Evolutionary conservation across 148 eudicot genomes (phyloP).

Genomic region (Heliamphora exappendiculata): DNA sequence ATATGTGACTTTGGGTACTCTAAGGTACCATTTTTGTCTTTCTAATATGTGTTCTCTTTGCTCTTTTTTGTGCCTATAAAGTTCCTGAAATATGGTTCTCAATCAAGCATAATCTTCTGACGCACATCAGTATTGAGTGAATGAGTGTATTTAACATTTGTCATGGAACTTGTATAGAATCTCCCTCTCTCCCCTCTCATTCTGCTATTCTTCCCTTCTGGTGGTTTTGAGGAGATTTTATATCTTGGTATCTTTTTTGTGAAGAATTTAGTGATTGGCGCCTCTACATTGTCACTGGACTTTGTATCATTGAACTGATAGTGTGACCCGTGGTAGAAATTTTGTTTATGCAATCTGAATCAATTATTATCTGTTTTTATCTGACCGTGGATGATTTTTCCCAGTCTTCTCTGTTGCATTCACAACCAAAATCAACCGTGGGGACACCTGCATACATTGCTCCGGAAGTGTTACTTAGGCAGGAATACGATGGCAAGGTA

Average conservation of each 20-base stretch:
- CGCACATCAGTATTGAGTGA: neutral
- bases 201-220: neutral
- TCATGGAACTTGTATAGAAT: neutral
- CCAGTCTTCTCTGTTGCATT: constrained; percentile 88
- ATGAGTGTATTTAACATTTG: neutral
- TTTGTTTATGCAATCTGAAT: neutral
- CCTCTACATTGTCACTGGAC: neutral
- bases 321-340: neutral
- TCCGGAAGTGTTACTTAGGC: constrained; percentile 75
- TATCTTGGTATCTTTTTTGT: neutral
- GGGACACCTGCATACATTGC: constrained; percentile 97
- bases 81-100: neutral
- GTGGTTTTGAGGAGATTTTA: neutral
- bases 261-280: neutral
- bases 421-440: constrained; percentile 93
- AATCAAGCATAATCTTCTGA: neutral
- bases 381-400: constrained; percentile 13
- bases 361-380: neutral
- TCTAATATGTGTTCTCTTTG: neutral
- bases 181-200: neutral
- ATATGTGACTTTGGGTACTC: constrained; percentile 72
- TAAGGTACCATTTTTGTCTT: constrained; percentile 31
- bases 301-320: neutral
- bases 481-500: constrained; percentile 98
- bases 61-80: neutral